Evolutionary conservation across 495 filamentous ascomycete species (phyloP), one percentile per base, ranked within the genome.

Genomic region (Penicillium nucicola): DNA sequence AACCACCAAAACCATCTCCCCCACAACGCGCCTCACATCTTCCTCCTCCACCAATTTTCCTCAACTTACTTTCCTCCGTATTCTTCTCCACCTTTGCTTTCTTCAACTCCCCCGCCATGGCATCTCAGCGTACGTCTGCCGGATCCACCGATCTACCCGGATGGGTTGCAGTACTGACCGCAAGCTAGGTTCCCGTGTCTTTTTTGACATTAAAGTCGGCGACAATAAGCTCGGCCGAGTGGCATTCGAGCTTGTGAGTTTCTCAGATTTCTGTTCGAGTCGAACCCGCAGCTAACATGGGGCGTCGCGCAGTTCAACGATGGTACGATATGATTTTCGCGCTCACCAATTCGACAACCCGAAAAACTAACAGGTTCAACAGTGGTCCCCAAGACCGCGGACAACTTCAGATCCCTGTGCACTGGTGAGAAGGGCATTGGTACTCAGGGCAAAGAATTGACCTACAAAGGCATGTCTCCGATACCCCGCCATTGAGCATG

Each of bases 351-450:
- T 13, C 25, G 15, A 42, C 23, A 17, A 40, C 41, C 17, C 12
- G 45, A 45, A 30, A 30, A 20, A 15, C 50, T 53, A 49, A 70
- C 67, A 53, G 62, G 42, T 33, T 13, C 13, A 53, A 14, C 53
- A 87, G 78, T 96, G 45, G 90, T 95, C 52, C 93, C 95, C 48
- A 93, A 87, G 77, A 98, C 93, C 18, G 83, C 84, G 53, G 84
- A 91, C 63, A 98, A 98, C 80, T 98, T 98, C 83, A 84, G 84
- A 54, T 86, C 86, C 66, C 87, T 98, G 55, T 97, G 91, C 82
- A 96, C 91, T 25, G 87, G 86, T 62, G 86, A 90, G 80, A 89
- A 92, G 74, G 93, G 95, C 61, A 85, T 84, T 62, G 92, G 90
- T 31, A 90, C 86, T 58, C 71, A 81, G 48, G 91, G 91, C 66